Evolutionary conservation across 2,329 filamentous ascomycete species (phyloP).

Genomic region (Colletotrichum lupini): DNA sequence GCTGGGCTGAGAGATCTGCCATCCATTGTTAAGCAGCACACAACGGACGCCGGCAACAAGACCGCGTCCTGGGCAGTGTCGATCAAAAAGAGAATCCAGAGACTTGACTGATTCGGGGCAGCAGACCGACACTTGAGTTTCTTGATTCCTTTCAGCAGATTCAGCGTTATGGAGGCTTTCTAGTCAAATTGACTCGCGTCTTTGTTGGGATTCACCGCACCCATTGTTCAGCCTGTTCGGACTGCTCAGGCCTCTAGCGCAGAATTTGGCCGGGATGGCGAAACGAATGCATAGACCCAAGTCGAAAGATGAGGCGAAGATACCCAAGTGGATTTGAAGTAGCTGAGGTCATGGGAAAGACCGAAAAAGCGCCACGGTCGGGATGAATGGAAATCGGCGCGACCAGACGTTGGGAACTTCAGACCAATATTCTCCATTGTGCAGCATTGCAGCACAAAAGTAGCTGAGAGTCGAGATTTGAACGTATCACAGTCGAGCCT

Average conservation of each 20-base stretch:
- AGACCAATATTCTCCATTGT: constrained; percentile 8
- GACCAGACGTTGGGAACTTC: neutral
- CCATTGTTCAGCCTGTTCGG: neutral
- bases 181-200: neutral
- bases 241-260: neutral
- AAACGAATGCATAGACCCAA: neutral
- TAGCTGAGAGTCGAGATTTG: neutral
- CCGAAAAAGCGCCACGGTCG: constrained; percentile 21
- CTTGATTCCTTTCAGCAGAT: constrained; percentile 15
- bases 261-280: neutral
- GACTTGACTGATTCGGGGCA: constrained; percentile 7
- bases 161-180: neutral
- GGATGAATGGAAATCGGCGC: neutral
- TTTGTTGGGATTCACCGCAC: constrained; percentile 16
- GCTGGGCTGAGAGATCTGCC: neutral
- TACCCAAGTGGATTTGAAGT: neutral
- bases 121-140: neutral
- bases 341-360: neutral
- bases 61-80: neutral
- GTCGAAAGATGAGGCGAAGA: constrained; percentile 6
- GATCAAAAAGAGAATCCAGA: neutral
- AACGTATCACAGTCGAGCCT: neutral
- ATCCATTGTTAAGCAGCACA: neutral
- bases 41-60: neutral
- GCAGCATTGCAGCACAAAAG: constrained; percentile 12